Conservation (phyloP, 169 alveolate genomes). For the Plasmodium yoelii region DNA sequence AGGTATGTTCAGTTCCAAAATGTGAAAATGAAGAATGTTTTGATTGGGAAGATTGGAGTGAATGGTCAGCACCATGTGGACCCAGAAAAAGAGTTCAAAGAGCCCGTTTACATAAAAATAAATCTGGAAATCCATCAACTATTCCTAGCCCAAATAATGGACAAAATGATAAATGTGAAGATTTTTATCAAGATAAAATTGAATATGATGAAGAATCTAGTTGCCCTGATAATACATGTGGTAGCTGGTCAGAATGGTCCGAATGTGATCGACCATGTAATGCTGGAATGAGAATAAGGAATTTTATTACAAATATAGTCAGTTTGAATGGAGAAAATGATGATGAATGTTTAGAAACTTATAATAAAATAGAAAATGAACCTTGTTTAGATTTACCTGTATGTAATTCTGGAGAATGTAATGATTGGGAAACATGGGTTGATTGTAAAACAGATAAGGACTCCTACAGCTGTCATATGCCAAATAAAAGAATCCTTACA, state of each 20-base stretch:
- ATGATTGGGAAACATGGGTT: slow-evolving; percentile 72
- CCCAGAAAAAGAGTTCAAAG: slow-evolving; percentile 70
- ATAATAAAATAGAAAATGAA: slow-evolving; percentile 54
- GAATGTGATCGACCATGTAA: slow-evolving; percentile 64
- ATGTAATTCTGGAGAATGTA: slow-evolving; percentile 51
- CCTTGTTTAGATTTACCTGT: slow-evolving; percentile 39
- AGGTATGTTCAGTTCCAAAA: slow-evolving; percentile 59
- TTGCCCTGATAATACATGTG: slow-evolving; percentile 45
- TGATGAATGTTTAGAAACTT: slow-evolving; percentile 32
- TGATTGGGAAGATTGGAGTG: slow-evolving; percentile 70
- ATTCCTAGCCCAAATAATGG: neutral
- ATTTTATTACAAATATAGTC: slow-evolving; percentile 29
- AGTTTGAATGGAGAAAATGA: slow-evolving; percentile 24
- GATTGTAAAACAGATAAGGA: slow-evolving; percentile 29
- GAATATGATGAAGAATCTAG: slow-evolving; percentile 47
- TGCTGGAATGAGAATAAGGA: slow-evolving; percentile 52
- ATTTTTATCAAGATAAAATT: slow-evolving; percentile 25
- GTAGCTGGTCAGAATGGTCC: slow-evolving; percentile 73
- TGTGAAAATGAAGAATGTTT: slow-evolving; percentile 70
- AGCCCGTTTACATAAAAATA: slow-evolving; percentile 4
- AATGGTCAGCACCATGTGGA: slow-evolving; percentile 69
- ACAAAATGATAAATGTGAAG: slow-evolving; percentile 22
- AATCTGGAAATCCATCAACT: neutral
- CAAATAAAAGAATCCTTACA: slow-evolving; percentile 49
- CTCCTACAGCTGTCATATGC: slow-evolving; percentile 15